Conservation (phyloP, 169 alveolate species). For the Miamiensis avidus region DNA sequence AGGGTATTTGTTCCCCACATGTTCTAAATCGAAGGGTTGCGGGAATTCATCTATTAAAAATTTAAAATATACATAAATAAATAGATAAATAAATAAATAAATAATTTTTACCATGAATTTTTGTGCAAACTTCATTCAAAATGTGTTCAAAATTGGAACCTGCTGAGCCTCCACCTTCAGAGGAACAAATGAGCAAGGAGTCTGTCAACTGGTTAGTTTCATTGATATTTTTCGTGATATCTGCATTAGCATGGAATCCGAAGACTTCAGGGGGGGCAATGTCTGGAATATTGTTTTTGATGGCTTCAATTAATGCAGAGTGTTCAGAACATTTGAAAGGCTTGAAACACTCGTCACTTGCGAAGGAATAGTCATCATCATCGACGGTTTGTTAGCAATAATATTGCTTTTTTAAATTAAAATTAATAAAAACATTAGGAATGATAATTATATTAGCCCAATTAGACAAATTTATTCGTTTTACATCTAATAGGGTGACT, state of each 20-base stretch:
- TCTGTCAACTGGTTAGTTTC: conserved; percentile 63
- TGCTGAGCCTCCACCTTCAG: conserved; percentile 49
- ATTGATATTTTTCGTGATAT: conserved; percentile 82
- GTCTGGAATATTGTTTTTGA: conserved; percentile 70
- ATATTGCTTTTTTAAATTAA: conserved; percentile 66
- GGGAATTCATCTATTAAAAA: conserved; percentile 79
- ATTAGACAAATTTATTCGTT: conserved; percentile 16
- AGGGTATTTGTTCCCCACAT: conserved; percentile 83
- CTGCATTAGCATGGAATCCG: conserved; percentile 89
- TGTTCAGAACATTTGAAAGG: conserved; percentile 81
- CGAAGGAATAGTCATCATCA: conserved; percentile 52
- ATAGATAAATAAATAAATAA: too few relatives aligned
- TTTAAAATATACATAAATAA: too few relatives aligned
- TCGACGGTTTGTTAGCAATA: conserved; percentile 74
- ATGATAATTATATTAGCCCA: not conserved
- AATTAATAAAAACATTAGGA: too few relatives aligned
- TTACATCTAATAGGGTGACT: conserved; percentile 71
- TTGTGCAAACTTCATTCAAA: conserved; percentile 16
- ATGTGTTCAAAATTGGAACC: conserved; percentile 26
- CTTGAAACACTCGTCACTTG: conserved; percentile 55
- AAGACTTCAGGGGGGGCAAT: conserved; percentile 84
- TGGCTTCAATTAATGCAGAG: conserved; percentile 75
- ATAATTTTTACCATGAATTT: conserved; percentile 7
- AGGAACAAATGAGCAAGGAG: conserved; percentile 52
- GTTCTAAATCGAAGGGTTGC: conserved; percentile 79